These are phyloP conservation scores for Telopea speciosissima DNA, from an alignment of 177 flowering plant genomes.

Conservation along the genomic window DNA sequence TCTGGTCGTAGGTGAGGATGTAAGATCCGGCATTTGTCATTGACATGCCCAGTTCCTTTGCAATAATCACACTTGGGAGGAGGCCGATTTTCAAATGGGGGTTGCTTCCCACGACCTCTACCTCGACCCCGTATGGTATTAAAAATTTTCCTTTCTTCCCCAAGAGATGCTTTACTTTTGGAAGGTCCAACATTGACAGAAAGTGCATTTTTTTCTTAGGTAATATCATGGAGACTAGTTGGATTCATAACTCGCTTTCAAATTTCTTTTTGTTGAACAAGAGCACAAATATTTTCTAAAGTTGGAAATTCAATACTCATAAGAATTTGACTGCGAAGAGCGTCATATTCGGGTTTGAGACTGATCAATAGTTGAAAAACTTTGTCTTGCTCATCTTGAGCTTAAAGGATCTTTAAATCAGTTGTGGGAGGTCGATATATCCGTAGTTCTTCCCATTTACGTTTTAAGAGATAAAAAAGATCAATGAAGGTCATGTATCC, in stretches of 20 bases:
- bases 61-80: conserved; percentile 7
- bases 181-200: too few relatives aligned
- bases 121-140: not conserved
- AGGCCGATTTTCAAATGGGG: too few relatives aligned
- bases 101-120: too few relatives aligned
- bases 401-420: not conserved
- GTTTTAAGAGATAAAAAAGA: too few relatives aligned
- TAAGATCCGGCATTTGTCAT: not conserved
- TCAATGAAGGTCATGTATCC: too few relatives aligned
- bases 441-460: not conserved
- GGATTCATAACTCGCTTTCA: not conserved
- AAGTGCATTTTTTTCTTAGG: not conserved
- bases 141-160: not conserved
- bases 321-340: not conserved
- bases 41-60: not conserved
- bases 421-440: conserved; percentile 1
- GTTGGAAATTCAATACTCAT: not conserved
- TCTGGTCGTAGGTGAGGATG: not conserved
- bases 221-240: not conserved
- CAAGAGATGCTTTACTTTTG: too few relatives aligned
- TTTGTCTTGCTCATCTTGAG: not conserved
- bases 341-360: conserved; percentile 4
- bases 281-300: conserved; percentile 6
- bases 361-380: conserved; percentile 5
- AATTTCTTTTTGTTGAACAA: not conserved